A percentile compares a stretch with the other conserved stretches of the same genome.
phyloP scores from a whole-genome alignment of 176 grass and related monocot genomes.

The Phoenix dactylifera region DNA sequence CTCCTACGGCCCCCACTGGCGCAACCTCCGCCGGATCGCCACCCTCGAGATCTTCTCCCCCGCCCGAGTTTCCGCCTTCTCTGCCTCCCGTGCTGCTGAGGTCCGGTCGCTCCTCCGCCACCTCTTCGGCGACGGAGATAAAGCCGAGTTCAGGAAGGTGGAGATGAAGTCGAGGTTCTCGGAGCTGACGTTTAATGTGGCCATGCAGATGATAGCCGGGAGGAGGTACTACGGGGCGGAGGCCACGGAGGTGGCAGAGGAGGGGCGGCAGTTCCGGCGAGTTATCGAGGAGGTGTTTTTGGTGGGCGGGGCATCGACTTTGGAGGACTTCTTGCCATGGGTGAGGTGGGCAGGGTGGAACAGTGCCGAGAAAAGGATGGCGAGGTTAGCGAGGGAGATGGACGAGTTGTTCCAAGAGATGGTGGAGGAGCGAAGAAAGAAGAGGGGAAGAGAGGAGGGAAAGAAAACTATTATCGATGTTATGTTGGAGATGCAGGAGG shows the following conservation, averaged over 20 bases:
- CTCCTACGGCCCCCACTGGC: not conserved
- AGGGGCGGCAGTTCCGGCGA: not conserved
- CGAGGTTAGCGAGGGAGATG: not conserved
- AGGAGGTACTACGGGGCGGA: not conserved
- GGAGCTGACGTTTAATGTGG: not conserved
- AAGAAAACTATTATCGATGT: not conserved
- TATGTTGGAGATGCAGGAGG: not conserved
- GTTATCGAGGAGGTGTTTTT: not conserved
- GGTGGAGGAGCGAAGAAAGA: not conserved
- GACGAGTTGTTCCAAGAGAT: not conserved
- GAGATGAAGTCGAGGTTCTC: not conserved
- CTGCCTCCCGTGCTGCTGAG: not conserved
- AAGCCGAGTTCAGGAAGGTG: not conserved
- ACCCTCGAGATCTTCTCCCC: not conserved
- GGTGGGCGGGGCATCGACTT: not conserved
- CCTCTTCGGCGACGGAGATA: not conserved
- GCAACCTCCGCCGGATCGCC: not conserved
- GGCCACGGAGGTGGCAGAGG: no score
- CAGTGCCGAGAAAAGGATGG: not conserved
- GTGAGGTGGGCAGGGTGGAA: not conserved
- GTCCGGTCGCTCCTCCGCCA: not conserved
- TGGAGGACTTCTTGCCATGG: not conserved
- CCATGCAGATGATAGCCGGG: not conserved
- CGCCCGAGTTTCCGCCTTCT: not conserved
- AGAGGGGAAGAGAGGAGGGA: not conserved